Conservation (phyloP, 148 eudicot genomes). For the Nepenthes gracilis region DNA sequence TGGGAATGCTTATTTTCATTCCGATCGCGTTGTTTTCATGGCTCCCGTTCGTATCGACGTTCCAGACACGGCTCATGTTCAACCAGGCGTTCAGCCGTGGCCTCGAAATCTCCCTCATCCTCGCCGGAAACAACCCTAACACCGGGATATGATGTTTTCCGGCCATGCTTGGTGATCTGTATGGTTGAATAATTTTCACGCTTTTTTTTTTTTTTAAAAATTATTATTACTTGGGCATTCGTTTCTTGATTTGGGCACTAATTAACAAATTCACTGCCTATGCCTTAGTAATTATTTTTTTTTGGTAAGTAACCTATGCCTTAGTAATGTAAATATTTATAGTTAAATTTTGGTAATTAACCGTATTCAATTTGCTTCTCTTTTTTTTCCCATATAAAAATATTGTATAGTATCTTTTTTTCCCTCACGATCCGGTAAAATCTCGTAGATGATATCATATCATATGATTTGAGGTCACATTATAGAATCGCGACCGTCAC, state of each 20-base stretch:
- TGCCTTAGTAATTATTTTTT: neutral
- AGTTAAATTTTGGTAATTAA: too few relatives aligned
- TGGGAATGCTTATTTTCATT: constrained; percentile 89
- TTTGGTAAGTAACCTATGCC: too few relatives aligned
- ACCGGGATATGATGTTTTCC: constrained; percentile 32
- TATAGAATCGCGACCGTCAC: too few relatives aligned
- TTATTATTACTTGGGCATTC: neutral
- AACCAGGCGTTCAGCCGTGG: constrained; percentile 99
- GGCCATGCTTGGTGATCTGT: neutral
- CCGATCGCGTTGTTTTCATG: constrained; percentile 88
- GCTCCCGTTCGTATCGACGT: constrained; percentile 94
- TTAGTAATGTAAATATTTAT: too few relatives aligned
- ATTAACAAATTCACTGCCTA: neutral
- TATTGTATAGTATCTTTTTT: too few relatives aligned
- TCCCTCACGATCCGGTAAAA: too few relatives aligned
- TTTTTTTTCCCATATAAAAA: too few relatives aligned
- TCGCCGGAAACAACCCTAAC: constrained; percentile 93
- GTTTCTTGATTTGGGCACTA: neutral
- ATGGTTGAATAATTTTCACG: constrained; percentile 1
- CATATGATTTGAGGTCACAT: too few relatives aligned
- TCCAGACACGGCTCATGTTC: constrained; percentile 97
- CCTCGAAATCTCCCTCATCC: constrained; percentile 93
- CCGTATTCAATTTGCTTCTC: too few relatives aligned
- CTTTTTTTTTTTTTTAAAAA: too few relatives aligned
- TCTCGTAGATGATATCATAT: too few relatives aligned